Evolutionary conservation across 768 basidiomycete genomes (phyloP).

Genomic region (Botryobasidium botryosum): DNA sequence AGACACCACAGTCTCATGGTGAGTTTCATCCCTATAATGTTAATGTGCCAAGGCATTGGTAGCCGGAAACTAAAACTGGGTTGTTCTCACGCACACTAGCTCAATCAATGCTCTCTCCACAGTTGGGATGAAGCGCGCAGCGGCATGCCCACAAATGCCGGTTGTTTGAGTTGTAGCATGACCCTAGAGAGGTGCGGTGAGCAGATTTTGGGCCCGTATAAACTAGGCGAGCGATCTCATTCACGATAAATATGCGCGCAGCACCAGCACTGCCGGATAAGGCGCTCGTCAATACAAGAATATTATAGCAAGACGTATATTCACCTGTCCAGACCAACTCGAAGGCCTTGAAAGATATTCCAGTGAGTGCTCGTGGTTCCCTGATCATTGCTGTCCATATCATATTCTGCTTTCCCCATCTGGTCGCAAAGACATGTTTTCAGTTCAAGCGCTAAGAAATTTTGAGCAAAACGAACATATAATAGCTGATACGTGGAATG

Average conservation of each 20-base stretch:
- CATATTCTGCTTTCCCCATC: constrained; percentile 73
- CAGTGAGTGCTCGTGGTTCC: too few relatives aligned
- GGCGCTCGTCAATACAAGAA: not conserved
- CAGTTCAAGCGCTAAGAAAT: too few relatives aligned
- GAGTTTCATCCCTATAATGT: constrained; percentile 44
- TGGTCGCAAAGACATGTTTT: constrained; percentile 21
- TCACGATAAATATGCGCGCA: constrained; percentile 72
- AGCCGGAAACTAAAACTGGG: too few relatives aligned
- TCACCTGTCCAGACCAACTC: constrained; percentile 73
- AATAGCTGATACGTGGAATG: constrained; percentile 67
- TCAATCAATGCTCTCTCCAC: constrained; percentile 92
- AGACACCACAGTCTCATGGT: constrained; percentile 45
- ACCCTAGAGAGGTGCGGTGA: too few relatives aligned
- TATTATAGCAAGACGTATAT: constrained; percentile 11
- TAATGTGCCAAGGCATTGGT: constrained; percentile 19
- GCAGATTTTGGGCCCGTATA: too few relatives aligned
- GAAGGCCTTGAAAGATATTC: constrained; percentile 77
- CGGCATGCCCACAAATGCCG: constrained; percentile 50
- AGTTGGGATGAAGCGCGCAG: constrained; percentile 83
- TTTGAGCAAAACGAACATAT: too few relatives aligned
- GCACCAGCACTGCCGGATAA: constrained; percentile 46
- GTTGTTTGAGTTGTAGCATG: constrained; percentile 89
- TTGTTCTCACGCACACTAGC: constrained; percentile 41
- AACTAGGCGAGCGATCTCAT: too few relatives aligned
- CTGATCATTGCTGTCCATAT: too few relatives aligned